Evolutionary conservation across 768 basidiomycete species (phyloP), one percentile per base, ranked within the genome.

Genomic region (Rhodotorula diobovata): DNA sequence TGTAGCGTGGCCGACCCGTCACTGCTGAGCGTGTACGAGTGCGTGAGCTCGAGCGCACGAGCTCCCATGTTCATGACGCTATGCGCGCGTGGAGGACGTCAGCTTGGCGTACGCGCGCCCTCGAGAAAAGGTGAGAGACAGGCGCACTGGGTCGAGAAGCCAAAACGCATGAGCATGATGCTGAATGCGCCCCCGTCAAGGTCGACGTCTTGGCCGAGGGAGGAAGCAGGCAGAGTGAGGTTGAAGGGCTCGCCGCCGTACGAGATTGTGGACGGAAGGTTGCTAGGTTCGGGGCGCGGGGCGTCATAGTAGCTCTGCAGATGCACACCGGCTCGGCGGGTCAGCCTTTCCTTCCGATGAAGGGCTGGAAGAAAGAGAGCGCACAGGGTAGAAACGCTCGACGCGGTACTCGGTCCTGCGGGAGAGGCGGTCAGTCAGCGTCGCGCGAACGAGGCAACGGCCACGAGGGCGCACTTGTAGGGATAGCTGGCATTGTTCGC

Each of bases 171-270:
- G 68, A 97, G 80, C 50, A 87, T 87, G 23, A 94, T 87, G 5
- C 80, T 81, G 61, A 86, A n/a, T n/a, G n/a, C 87, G 6, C 88
- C 89, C 39, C 92, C 85, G 75, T 87, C 88, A 11, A 67, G 41
- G 32, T 45, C 23, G 16, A 28, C 62, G 35, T 18, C 50, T n/a
- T n/a, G n/a, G 39, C 34, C 15, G 28, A 70, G 6, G 4, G 43
- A 34, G 11, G 39, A 34, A 1, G 48, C 25, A 9, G 68, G 68
- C 16, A 70, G 62, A 10, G 51, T 8, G 34, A 70, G 91, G 0
- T 88, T 90, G 74, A 97, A 88, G 30, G 88, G 85, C 53, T 89
- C 88, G 80, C 91, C 93, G 20, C 89, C 88, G 56, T 83, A 62
- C 20, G 34, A 37, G 63, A 70, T 45, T 55, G 95, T 82, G 0